A percentile compares a stretch with the other conserved stretches of the same genome.
These are phyloP conservation scores for Saccharomycopsis sp. DNA, from an alignment of 805 yeast genomes.

Conservation along the genomic window DNA sequence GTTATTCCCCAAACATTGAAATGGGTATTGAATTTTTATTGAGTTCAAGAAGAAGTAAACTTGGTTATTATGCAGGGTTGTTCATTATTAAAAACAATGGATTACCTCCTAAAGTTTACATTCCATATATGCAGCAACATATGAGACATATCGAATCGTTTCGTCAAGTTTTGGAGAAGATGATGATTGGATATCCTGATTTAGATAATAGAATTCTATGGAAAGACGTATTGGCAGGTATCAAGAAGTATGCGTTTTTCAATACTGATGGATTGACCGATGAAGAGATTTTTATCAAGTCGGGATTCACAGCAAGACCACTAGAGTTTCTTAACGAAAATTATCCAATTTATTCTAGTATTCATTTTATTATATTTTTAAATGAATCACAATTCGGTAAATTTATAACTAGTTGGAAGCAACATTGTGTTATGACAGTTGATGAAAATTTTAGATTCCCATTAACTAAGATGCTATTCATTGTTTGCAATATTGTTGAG, in stretches of 20 bases:
- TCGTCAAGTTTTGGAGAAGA: neutral
- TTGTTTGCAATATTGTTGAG: neutral
- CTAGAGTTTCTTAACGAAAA: neutral
- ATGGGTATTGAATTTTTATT: neutral
- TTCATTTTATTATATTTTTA: neutral
- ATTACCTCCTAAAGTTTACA: neutral
- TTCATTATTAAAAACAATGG: neutral
- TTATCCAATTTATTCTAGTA: neutral
- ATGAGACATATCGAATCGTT: too few species aligned
- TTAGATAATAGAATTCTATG: too few species aligned
- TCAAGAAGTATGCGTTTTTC: neutral
- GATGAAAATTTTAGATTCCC: conserved; percentile 5
- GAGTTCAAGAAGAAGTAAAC: neutral
- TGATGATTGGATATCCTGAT: too few species aligned
- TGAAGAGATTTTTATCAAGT: neutral
- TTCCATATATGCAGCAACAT: neutral
- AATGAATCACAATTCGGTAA: too few species aligned
- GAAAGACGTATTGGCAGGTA: neutral
- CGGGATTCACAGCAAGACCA: conserved; percentile 10
- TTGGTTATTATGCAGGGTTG: neutral
- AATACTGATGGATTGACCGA: neutral
- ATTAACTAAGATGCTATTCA: conserved; percentile 3
- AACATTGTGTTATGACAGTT: neutral
- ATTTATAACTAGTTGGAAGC: neutral
- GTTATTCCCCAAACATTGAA: neutral